Evolutionary conservation across 768 basidiomycete genomes (phyloP).

Genomic region (Crucibulum laeve): DNA sequence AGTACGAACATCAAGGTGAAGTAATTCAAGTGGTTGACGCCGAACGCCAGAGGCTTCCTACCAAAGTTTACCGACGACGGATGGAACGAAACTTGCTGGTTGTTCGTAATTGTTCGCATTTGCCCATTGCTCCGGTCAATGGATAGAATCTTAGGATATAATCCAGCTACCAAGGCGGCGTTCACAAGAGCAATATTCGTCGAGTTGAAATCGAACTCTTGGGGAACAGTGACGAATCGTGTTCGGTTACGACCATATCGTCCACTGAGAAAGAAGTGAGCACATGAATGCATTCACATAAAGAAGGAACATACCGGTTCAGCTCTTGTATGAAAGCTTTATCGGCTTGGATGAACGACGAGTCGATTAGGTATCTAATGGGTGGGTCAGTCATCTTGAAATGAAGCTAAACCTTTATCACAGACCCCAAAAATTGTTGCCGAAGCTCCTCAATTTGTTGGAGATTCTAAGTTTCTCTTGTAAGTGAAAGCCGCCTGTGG

Average conservation of each 20-base stretch:
- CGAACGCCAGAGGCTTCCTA: conserved; percentile 62
- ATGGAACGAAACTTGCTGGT: conserved; percentile 75
- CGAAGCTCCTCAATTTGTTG: conserved; percentile 96
- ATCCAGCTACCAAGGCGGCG: conserved; percentile 77
- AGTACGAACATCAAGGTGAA: conserved; percentile 78
- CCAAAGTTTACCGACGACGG: conserved; percentile 91
- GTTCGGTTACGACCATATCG: conserved; percentile 72
- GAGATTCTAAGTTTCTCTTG: conserved; percentile 54
- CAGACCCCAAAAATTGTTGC: conserved; percentile 78
- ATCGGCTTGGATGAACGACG: conserved; percentile 74
- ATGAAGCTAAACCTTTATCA: conserved; percentile 2
- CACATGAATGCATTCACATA: conserved; percentile 4
- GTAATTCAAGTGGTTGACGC: conserved; percentile 70
- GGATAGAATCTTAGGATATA: conserved; percentile 87
- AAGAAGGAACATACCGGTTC: conserved; percentile 43
- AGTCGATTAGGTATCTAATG: conserved; percentile 80
- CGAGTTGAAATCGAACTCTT: conserved; percentile 67
- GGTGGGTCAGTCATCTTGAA: conserved; percentile 5
- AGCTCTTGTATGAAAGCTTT: conserved; percentile 64
- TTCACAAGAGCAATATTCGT: conserved; percentile 63
- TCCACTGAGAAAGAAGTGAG: conserved; percentile 36
- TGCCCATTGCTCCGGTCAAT: conserved; percentile 59
- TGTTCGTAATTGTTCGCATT: conserved; percentile 79
- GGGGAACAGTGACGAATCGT: conserved; percentile 73
- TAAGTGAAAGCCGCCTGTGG: conserved; percentile 2